phyloP scores from a whole-genome alignment of 257 asterid species.

The Vinca minor region DNA sequence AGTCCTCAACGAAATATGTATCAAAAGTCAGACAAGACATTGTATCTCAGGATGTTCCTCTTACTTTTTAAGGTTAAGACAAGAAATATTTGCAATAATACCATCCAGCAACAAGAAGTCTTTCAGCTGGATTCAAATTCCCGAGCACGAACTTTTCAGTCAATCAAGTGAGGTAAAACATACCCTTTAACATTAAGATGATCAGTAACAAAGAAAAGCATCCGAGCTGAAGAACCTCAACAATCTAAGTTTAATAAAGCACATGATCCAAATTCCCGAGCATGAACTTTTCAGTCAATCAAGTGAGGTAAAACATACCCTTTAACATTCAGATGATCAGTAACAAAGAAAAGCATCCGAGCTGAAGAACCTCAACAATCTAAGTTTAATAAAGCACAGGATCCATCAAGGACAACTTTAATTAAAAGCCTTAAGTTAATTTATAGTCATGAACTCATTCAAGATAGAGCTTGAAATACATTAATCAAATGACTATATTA shows the following conservation, averaged over 20 bases:
- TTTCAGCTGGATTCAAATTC: not conserved
- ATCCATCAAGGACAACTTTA: too few species aligned
- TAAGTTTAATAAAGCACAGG: not conserved
- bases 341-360: not conserved
- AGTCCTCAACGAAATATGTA: too few species aligned
- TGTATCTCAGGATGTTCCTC: too few species aligned
- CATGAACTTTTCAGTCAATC: not conserved
- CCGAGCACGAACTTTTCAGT: not conserved
- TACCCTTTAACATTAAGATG: constrained; percentile 1
- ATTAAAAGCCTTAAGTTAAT: too few species aligned
- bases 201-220: not conserved
- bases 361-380: not conserved
- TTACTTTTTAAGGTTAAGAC: too few species aligned
- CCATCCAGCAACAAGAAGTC: not conserved
- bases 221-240: not conserved
- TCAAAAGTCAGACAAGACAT: too few species aligned
- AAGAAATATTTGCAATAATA: not conserved
- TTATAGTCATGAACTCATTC: too few species aligned
- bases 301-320: constrained; percentile 3
- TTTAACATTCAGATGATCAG: not conserved
- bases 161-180: not conserved
- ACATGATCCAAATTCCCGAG: not conserved
- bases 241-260: not conserved
- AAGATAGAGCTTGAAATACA: too few species aligned
- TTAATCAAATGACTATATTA: too few species aligned